A percentile compares a stretch with the other conserved stretches of the same genome.
Conservation (phyloP, 441 rosid genomes). For the Dalechampia spathulata region DNA sequence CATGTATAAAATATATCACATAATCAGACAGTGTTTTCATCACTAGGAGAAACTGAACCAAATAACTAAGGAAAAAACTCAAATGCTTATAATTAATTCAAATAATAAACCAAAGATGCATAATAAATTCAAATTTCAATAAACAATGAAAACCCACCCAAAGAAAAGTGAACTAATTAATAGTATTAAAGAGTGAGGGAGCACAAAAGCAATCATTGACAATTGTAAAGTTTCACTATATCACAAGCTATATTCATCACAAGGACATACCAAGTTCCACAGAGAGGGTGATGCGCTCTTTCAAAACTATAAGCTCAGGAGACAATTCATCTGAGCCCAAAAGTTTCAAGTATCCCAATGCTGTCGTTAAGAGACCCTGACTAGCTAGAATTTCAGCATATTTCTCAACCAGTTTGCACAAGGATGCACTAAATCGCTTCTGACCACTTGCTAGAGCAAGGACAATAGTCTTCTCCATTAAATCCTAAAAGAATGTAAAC, state of each 20-base stretch:
- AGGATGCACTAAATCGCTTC: slow-evolving; percentile 81
- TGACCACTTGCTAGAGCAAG: slow-evolving; percentile 97
- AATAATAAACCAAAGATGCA: neutral
- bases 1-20: neutral
- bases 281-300: slow-evolving; percentile 79
- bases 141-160: too few species aligned
- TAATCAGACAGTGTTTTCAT: too few species aligned
- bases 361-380: slow-evolving; percentile 80
- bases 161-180: neutral
- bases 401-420: slow-evolving; percentile 98
- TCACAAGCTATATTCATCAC: neutral
- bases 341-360: slow-evolving; percentile 80
- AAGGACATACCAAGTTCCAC: slow-evolving; percentile 45
- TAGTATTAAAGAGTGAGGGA: too few species aligned
- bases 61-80: too few species aligned
- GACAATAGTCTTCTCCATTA: slow-evolving; percentile 99
- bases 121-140: neutral
- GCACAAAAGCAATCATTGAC: neutral
- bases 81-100: too few species aligned
- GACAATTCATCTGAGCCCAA: slow-evolving; percentile 80
- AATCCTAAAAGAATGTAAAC: slow-evolving; percentile 55
- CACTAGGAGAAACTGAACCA: too few species aligned
- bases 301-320: slow-evolving; percentile 76
- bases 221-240: neutral
- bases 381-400: slow-evolving; percentile 98